Evolutionary conservation across 2,329 filamentous ascomycete genomes (phyloP).

Genomic region (Pyrenochaeta sp.): DNA sequence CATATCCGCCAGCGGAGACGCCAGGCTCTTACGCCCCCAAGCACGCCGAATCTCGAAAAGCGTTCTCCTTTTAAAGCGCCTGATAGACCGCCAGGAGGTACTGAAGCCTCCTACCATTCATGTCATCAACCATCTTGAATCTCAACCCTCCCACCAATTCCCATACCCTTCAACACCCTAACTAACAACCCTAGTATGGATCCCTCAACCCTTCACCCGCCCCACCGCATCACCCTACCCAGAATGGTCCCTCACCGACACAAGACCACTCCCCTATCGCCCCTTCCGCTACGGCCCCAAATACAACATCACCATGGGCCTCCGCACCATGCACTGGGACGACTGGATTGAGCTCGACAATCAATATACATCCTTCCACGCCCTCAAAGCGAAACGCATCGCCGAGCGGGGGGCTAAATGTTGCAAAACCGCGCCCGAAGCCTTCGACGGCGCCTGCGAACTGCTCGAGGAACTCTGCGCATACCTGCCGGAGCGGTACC

Average conservation of each 20-base stretch:
- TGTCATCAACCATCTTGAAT: too few species aligned
- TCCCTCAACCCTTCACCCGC: conserved; percentile 64
- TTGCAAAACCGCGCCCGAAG: conserved; percentile 72
- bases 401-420: conserved; percentile 71
- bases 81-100: conserved; percentile 58
- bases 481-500: conserved; percentile 80
- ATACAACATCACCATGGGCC: conserved; percentile 79
- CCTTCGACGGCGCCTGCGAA: conserved; percentile 75
- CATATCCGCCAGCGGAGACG: conserved; percentile 33
- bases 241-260: conserved; percentile 71
- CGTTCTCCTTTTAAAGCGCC: conserved; percentile 44
- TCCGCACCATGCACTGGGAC: conserved; percentile 72
- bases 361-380: conserved; percentile 75
- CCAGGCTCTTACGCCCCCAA: conserved; percentile 16
- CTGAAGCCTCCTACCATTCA: conserved; percentile 2
- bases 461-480: conserved; percentile 74
- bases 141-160: not conserved
- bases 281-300: conserved; percentile 80
- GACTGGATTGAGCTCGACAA: conserved; percentile 90
- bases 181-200: conserved; percentile 58
- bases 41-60: conserved; percentile 58
- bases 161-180: not conserved
- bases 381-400: conserved; percentile 73
- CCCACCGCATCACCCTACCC: conserved; percentile 69
- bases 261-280: conserved; percentile 77